phyloP scores from a whole-genome alignment of 768 basidiomycete genomes.

The Kwoniella shandongensis region DNA sequence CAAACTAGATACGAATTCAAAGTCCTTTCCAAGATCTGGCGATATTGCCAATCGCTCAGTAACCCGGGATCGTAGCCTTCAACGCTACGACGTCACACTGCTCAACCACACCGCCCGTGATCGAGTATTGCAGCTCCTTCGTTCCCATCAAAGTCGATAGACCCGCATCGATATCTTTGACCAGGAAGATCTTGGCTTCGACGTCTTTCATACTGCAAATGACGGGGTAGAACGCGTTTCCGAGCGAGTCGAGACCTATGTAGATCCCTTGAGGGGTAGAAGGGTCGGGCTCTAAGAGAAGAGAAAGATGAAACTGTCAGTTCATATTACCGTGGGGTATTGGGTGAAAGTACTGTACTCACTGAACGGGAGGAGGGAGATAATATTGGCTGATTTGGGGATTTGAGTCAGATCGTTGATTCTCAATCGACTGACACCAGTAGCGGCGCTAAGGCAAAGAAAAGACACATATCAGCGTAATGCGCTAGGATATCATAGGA shows the following conservation, averaged over 20 bases:
- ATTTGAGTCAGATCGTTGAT: conserved; percentile 1
- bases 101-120: background rate
- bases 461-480: no score
- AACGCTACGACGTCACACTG: background rate
- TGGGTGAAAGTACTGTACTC: background rate
- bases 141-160: background rate
- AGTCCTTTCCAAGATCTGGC: no score
- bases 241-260: background rate
- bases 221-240: background rate
- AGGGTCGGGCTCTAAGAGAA: no score
- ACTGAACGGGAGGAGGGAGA: background rate
- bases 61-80: background rate
- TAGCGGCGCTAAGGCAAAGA: background rate
- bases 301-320: no score
- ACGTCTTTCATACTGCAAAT: background rate
- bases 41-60: no score
- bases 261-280: background rate
- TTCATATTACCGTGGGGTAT: no score
- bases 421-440: conserved; percentile 3
- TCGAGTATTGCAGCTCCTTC: background rate
- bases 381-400: conserved; percentile 1
- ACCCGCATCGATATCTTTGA: background rate
- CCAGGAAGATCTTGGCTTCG: conserved; percentile 1
- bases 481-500: no score
- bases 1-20: no score